Percentiles rank a stretch among this genome's conserved stretches.
phyloP scores from a whole-genome alignment of 306 rosid species.

The Dalbergia cochinchinensis region DNA sequence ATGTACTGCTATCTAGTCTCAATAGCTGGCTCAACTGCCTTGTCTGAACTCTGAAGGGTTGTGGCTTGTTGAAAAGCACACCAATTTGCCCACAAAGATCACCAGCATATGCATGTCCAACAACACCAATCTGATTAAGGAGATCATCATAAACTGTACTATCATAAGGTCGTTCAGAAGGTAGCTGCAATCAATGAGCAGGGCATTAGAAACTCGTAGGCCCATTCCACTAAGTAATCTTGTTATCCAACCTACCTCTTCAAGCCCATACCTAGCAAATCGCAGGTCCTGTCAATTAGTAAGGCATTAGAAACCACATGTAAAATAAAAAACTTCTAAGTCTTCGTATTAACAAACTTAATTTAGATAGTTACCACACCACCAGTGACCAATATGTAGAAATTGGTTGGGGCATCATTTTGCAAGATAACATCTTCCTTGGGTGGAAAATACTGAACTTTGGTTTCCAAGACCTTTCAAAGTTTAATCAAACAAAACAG shows the following conservation, averaged over 20 bases:
- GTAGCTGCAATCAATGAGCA: too few relatives aligned
- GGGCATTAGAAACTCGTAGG: too few relatives aligned
- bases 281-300: too few relatives aligned
- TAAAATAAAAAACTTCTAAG: not conserved
- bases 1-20: constrained; percentile 74
- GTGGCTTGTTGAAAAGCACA: constrained; percentile 88
- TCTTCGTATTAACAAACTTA: not conserved
- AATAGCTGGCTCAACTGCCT: constrained; percentile 81
- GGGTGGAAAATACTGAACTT: constrained; percentile 94
- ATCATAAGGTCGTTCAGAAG: too few relatives aligned
- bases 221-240: too few relatives aligned
- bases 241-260: too few relatives aligned
- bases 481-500: constrained; percentile 25
- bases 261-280: too few relatives aligned
- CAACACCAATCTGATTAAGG: constrained; percentile 28
- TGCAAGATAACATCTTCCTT: constrained; percentile 93
- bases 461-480: constrained; percentile 88
- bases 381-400: constrained; percentile 86
- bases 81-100: constrained; percentile 90
- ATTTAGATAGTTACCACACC: constrained; percentile 67
- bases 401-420: constrained; percentile 95
- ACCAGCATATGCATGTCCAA: constrained; percentile 77
- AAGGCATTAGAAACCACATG: constrained; percentile 42
- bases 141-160: too few relatives aligned
- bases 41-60: constrained; percentile 80